Evolutionary conservation across 345 rosid genomes (phyloP), one percentile per base, ranked within the genome.

Genomic region (Rhodamnia rubescens): DNA sequence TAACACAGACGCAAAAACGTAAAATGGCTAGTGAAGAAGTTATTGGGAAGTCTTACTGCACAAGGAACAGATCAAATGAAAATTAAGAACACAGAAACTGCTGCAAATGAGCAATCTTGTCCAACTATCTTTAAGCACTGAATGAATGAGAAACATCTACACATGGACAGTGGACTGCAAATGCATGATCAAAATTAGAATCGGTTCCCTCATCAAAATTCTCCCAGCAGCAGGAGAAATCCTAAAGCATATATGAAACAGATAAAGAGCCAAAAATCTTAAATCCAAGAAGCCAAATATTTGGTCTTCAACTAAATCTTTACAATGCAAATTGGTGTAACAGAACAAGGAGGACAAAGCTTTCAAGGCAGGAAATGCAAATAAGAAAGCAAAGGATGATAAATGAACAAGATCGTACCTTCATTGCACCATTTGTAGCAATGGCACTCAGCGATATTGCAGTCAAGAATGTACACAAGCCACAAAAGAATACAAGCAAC

Each of bases 391-490:
- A 26, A 52, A 52, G 11, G 7, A 82, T 8, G 8, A 29, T 53
- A 27, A 82, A 44, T 82, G 61, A 55, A 82, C 29, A 53, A 80
- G 27, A 47, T 3, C 4, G 24, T 88, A 98, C 99, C 99, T 98
- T 98, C 99, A 98, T 98, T 84, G 99, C 99, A 83, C 99, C 99
- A 92, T 98, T 98, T 74, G 99, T 98, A 64, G 99, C 99, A 91
- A 98, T 98, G 81, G 99, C 99, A 92, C 99, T 96, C 89, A 98
- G 87, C 29, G 99, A 98, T 88, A 98, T 93, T 89, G 93, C 85
- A 74, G 99, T 96, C 89, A 98, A 89, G 92, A 98, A 95, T 86
- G 99, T 98, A 89, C 99, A 98, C 85, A 90, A 81, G 64, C 99
- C 98, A 90, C 99, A 98, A 87, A 96, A 91, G 40, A 96, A 89